These are phyloP conservation scores for Chytriomyces confervae DNA, from an alignment of 192 early-diverging fungal species.

Conservation along the genomic window DNA sequence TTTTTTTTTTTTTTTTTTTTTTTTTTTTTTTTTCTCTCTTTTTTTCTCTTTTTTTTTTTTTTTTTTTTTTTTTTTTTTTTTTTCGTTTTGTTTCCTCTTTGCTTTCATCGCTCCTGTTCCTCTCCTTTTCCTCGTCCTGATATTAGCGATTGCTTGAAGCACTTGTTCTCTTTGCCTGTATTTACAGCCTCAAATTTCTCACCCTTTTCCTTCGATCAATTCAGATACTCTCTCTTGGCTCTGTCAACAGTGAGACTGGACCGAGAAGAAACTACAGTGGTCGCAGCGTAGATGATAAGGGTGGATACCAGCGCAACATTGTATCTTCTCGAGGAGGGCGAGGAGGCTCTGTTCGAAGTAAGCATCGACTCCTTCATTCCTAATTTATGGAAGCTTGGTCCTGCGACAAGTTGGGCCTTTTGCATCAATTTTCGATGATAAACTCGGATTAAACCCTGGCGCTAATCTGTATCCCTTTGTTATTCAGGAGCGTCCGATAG, in stretches of 20 bases:
- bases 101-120: too few relatives aligned
- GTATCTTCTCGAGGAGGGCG: conserved; percentile 36
- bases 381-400: background rate
- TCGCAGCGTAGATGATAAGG: conserved; percentile 2
- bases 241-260: conserved; percentile 49
- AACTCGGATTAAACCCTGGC: too few relatives aligned
- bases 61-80: too few relatives aligned
- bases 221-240: conserved; percentile 44
- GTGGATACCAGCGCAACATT: conserved; percentile 4
- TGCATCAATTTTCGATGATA: too few relatives aligned
- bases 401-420: too few relatives aligned
- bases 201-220: background rate
- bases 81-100: background rate
- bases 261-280: conserved; percentile 35
- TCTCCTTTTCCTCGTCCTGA: too few relatives aligned
- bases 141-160: too few relatives aligned
- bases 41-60: too few relatives aligned
- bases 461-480: background rate
- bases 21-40: too few relatives aligned
- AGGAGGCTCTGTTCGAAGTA: conserved; percentile 34
- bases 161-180: too few relatives aligned
- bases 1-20: too few relatives aligned
- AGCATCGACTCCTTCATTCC: background rate
- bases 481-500: background rate
- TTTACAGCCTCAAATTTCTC: too few relatives aligned